Evolutionary conservation across 768 basidiomycete genomes (phyloP).

Genomic region (Antrodiella citrinella): DNA sequence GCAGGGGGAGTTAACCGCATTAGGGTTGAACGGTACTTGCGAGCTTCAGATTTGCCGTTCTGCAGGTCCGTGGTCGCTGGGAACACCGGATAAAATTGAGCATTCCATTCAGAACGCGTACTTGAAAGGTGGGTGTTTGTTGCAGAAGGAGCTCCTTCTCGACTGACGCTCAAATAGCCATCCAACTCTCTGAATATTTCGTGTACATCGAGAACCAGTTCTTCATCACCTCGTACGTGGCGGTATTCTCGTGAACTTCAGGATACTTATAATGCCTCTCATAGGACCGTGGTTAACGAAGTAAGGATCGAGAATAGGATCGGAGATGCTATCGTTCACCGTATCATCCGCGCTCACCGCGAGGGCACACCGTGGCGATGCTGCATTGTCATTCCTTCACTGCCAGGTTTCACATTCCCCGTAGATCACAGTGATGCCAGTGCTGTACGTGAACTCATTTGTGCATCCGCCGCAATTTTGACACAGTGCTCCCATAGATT

Average conservation of each 20-base stretch:
- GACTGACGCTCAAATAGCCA: constrained; percentile 40
- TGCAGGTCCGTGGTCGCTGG: constrained; percentile 94
- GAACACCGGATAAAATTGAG: constrained; percentile 77
- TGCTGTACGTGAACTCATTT: constrained; percentile 72
- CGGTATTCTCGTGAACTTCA: background rate
- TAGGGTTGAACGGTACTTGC: constrained; percentile 90
- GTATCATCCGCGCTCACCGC: constrained; percentile 81
- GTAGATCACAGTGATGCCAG: constrained; percentile 91
- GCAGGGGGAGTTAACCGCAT: constrained; percentile 62
- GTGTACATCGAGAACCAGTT: constrained; percentile 98
- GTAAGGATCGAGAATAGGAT: constrained; percentile 87
- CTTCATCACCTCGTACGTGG: constrained; percentile 76
- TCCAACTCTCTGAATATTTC: constrained; percentile 91
- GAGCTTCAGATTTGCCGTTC: constrained; percentile 96
- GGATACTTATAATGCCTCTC: constrained; percentile 2
- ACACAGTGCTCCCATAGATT: too few relatives aligned
- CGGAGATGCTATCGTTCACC: constrained; percentile 86
- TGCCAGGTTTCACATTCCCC: constrained; percentile 91
- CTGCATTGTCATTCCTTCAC: constrained; percentile 83
- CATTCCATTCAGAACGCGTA: constrained; percentile 95
- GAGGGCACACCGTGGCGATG: constrained; percentile 85
- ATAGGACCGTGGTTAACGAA: constrained; percentile 76
- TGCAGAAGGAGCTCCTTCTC: background rate
- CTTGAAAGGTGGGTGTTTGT: constrained; percentile 54
- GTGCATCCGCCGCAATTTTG: too few relatives aligned